Conservation (phyloP, 2,329 filamentous ascomycete species). For the Fusarium sp. region DNA sequence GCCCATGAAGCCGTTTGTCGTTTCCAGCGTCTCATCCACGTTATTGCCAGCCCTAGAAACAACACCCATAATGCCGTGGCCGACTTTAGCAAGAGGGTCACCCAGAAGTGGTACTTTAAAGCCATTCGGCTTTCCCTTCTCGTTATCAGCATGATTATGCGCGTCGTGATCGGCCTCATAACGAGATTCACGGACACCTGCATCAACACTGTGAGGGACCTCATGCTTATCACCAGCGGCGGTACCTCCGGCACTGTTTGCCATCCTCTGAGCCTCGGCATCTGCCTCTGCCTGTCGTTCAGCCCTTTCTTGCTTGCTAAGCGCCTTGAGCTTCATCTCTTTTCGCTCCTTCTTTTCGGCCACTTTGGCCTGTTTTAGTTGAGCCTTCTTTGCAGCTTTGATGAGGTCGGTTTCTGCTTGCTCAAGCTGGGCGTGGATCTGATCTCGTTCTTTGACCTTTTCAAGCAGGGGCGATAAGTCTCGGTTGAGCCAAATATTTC, state of each 20-base stretch:
- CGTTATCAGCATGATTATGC: too few relatives aligned
- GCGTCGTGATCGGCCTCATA: constrained; percentile 33
- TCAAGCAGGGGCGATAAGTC: constrained; percentile 86
- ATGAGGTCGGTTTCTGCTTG: constrained; percentile 87
- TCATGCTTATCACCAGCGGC: constrained; percentile 66
- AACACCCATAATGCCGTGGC: constrained; percentile 62
- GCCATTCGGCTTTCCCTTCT: too few relatives aligned
- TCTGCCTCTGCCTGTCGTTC: constrained; percentile 63
- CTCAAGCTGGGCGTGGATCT: constrained; percentile 80
- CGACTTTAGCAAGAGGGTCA: constrained; percentile 60
- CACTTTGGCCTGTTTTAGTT: constrained; percentile 76
- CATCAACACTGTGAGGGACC: constrained; percentile 64
- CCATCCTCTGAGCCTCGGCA: constrained; percentile 63
- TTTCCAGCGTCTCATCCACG: constrained; percentile 65
- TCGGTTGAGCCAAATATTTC: constrained; percentile 96
- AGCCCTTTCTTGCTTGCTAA: constrained; percentile 64
- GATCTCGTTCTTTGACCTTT: constrained; percentile 82
- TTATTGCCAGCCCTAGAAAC: constrained; percentile 62
- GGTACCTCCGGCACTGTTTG: constrained; percentile 62
- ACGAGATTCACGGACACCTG: constrained; percentile 58
- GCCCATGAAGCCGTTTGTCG: constrained; percentile 66
- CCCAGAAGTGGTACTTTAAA: constrained; percentile 51
- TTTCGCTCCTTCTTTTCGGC: constrained; percentile 76
- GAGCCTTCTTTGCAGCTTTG: constrained; percentile 79
- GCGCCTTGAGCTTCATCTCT: constrained; percentile 60